Base-by-base conservation (phyloP, 805 yeast genomes). In the Yamadazyma nakazawae region DNA sequence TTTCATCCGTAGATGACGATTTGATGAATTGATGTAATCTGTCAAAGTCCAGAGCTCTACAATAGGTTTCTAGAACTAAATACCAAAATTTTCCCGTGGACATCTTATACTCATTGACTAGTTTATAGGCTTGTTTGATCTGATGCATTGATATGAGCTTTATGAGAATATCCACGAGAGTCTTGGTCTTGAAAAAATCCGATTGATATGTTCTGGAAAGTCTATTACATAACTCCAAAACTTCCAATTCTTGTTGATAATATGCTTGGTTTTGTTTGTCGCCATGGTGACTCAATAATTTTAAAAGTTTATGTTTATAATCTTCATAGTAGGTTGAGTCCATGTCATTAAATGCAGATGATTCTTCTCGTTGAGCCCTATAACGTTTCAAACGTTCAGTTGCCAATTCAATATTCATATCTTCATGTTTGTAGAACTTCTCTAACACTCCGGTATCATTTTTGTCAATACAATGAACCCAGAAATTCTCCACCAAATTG, bases 401-500 rank as follows among this genome's bases (percentile, higher is more conserved):
- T 40, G 49, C 49, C 43, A 63, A 49, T 31, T 57, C 67, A 13
- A 52, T 42, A 42, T 52, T 55, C 34, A 54, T 63, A 46, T 66
- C 72, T 42, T 65, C 68, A 41, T 64, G 67, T 37, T 57, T 62
- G 47, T 53, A 62, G 48, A 56, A 72, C 10, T 55, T 58, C 39
- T 62, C 65, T 24, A 67, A 53, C 10, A 57, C 38, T 31, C 56
- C 54, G 2, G 52, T 40, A 44, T 64, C 55, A 19, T 46, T 9
- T 14, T 56, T 57, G 0, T 67, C 74, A 11, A 68, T 55, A 17
- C 58, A 53, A 36, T 67, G 51, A 2, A 60, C 49, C 75, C 76
- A 72, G 45, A 68, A 66, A 25, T 66, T 60, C 16, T 68, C 66
- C 12, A 72, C 66, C 21, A 72, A 55, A 34, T 66, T 71, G 2